Evolutionary conservation across 2,329 filamentous ascomycete species (phyloP).

Genomic region (Aspergillus fumigatiaffinis): DNA sequence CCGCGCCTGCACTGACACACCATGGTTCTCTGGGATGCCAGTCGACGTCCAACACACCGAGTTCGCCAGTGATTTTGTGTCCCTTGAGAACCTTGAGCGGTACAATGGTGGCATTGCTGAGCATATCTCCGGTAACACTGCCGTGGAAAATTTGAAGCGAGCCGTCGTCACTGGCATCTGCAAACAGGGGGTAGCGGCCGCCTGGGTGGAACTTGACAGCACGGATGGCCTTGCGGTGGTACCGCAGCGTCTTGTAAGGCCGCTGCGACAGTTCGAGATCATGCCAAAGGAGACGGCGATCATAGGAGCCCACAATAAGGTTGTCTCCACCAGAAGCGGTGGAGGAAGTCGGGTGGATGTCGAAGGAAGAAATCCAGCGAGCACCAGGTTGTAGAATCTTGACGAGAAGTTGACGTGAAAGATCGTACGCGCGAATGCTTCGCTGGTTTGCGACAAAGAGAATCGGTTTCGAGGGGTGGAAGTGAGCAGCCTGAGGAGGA

Average conservation of each 20-base stretch:
- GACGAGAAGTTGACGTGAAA: constrained; percentile 84
- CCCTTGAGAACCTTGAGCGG: constrained; percentile 91
- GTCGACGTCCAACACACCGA: constrained; percentile 90
- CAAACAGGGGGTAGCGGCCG: constrained; percentile 76
- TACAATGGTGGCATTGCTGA: constrained; percentile 95
- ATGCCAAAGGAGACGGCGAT: constrained; percentile 91
- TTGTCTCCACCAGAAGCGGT: constrained; percentile 91
- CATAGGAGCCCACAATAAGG: constrained; percentile 89
- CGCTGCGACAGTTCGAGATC: constrained; percentile 86
- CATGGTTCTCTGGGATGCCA: constrained; percentile 96
- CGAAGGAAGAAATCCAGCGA: constrained; percentile 90
- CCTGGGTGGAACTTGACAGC: constrained; percentile 82
- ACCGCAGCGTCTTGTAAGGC: constrained; percentile 94
- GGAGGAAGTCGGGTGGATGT: constrained; percentile 85
- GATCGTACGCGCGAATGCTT: constrained; percentile 87
- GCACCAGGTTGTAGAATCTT: constrained; percentile 93
- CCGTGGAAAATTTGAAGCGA: constrained; percentile 95
- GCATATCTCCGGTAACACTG: constrained; percentile 87
- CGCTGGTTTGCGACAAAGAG: constrained; percentile 97
- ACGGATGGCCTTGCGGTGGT: constrained; percentile 88
- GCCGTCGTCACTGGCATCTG: constrained; percentile 92
- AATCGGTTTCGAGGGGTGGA: constrained; percentile 87
- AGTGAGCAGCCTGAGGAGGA: constrained; percentile 80
- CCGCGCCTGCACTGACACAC: constrained; percentile 89
- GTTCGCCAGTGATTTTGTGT: constrained; percentile 77